Evolutionary conservation across 2,329 filamentous ascomycete genomes (phyloP), one percentile per base, ranked within the genome.

Genomic region (Tolypocladium tundrense): DNA sequence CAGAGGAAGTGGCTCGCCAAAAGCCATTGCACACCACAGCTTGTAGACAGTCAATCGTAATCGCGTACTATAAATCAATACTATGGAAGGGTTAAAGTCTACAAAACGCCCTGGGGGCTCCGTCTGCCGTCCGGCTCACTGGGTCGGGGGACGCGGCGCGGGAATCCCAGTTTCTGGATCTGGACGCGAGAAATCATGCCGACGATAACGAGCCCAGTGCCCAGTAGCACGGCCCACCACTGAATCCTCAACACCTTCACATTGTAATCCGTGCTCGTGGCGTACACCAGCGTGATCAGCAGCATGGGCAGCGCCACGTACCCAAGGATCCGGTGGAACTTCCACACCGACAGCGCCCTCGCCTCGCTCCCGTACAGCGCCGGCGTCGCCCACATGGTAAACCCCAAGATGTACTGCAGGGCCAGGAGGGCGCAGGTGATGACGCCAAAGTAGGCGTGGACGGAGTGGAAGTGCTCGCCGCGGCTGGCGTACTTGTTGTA

Each of bases 381-480:
- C 0, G 92, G 92, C 3, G 83, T 77, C 59, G 85, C 90, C 77
- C 88, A 97, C 75, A 94, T 90, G 39, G 90, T 88, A 61, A 95
- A 83, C 19, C 94, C 93, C 37, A 96, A 82, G 1, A 87, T 54
- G 51, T 89, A 87, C 75, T 97, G 94, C 1, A 88, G 65, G 13
- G 86, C 69, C 8, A 96, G 78, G 57, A 89, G 63, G 57, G 87
- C 79, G 63, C 90, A 88, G 4, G 90, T 90, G 48, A 83, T 75
- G 56, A 93, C 78, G n/a, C 93, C 94, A 10, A 97, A 79, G 66
- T 90, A 88, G 10, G 86, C 91, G 71, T 97, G 94, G 0, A 83
- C 75, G 1, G 88, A 93, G 63, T 87, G 84, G 71, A 97, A 92
- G 73, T 96, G 90, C 10, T 77, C 74, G 55, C 86, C 83, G 54